These are phyloP conservation scores for Phytopythium cucurbitacearum DNA, from an alignment of 352 stramenopile genomes.

Conservation along the genomic window DNA sequence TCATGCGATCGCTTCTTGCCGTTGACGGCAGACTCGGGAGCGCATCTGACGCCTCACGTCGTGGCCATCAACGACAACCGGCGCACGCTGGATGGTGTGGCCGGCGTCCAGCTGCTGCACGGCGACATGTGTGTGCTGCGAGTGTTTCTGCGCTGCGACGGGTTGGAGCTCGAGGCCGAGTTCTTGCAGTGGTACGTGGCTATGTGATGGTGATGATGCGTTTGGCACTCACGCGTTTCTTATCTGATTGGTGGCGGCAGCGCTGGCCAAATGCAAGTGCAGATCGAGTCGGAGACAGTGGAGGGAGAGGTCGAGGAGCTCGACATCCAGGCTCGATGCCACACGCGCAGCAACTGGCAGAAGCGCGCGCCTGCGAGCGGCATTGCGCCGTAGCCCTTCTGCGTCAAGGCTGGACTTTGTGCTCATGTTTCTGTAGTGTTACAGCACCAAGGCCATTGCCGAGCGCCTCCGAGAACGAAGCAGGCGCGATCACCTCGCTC, in stretches of 20 bases:
- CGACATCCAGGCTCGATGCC: constrained; percentile 1
- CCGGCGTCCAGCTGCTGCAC: constrained; percentile 27
- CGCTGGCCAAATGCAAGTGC: neutral
- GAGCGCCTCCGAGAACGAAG: no score
- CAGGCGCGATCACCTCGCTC: no score
- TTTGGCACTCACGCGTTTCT: neutral
- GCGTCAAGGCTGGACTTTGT: no score
- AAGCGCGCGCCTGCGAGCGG: neutral
- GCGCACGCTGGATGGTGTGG: constrained; percentile 17
- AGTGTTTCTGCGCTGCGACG: constrained; percentile 44
- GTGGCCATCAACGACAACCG: constrained; percentile 27
- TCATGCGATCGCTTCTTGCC: constrained; percentile 9
- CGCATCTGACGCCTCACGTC: constrained; percentile 39
- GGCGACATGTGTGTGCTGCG: constrained; percentile 45
- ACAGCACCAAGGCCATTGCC: no score
- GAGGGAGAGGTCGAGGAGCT: neutral
- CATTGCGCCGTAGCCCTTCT: no score
- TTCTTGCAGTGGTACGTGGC: constrained; percentile 42
- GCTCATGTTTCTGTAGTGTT: no score
- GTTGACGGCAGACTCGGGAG: constrained; percentile 28
- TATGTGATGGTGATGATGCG: neutral
- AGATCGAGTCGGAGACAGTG: neutral
- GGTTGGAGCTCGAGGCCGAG: constrained; percentile 45
- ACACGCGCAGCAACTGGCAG: neutral
- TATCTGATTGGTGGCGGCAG: neutral